Base-by-base conservation (phyloP, 345 rosid genomes). In the Cochlearia excelsa region DNA sequence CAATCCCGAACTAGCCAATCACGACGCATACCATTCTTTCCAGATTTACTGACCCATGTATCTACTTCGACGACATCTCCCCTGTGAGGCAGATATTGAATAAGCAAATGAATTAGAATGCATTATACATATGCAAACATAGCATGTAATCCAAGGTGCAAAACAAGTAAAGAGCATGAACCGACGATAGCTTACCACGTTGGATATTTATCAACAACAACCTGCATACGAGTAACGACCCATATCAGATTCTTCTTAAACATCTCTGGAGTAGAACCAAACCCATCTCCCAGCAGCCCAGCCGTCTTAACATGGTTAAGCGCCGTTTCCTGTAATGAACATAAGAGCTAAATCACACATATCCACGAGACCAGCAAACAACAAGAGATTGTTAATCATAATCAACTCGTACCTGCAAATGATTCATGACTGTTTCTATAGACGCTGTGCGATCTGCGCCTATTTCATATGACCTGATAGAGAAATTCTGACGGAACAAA, bases 221-320 rank as follows among this genome's bases (percentile, higher is more conserved):
- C 87, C 77, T 90, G 96, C 95, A 90, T 94, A 38, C 87, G 81
- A 16, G 93, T 69, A 26, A 94, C 96, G 34, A 94, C 99, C 99
- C 99, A 94, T 73, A 90, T 90, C 63, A 94, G 74, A 60, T 94
- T 84, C 79, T 78, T 81, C 82, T 84, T 94, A 56, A 70, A 70
- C 99, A 94, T 94, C 77, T 86, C 97, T 29, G 97, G 96, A 7
- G 99, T 94, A 50, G 99, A 69, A 71, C 97, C 99, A 77, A 94
- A 94, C 43, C 97, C 96, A 74, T 84, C 93, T 48, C 81, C 95
- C 58, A 90, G 95, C 67, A 90, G 77, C 46, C 97, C 99, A 30
- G 86, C 96, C 26, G 67, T 71, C 74, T 80, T 87, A 9, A 78
- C 86, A 94, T 90, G 99, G 72, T 94, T 94, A 37, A 94, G 84